phyloP scores from a whole-genome alignment of 2,329 filamentous ascomycete genomes.

The Cordyceps tenuipes region DNA sequence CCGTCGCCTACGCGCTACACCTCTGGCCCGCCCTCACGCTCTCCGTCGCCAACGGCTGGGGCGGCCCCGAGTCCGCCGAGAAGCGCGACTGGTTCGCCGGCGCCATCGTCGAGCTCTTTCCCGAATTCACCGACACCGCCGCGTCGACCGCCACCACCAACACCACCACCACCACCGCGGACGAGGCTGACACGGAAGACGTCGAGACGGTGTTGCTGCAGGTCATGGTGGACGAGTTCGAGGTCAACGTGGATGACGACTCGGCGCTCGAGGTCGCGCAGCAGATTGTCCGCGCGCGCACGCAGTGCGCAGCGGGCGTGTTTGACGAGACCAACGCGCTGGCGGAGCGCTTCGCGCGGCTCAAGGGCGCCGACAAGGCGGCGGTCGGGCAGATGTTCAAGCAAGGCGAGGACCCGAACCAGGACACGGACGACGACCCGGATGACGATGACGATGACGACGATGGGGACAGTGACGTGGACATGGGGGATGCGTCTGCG shows the following conservation, averaged over 20 bases:
- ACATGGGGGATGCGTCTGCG: slow-evolving; percentile 52
- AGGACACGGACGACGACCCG: slow-evolving; percentile 47
- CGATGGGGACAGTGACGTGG: slow-evolving; percentile 50
- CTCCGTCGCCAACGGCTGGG: slow-evolving; percentile 81
- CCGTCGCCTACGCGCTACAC: slow-evolving; percentile 75
- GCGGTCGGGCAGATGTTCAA: slow-evolving; percentile 45
- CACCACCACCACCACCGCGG: slow-evolving; percentile 18
- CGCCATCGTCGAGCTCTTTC: slow-evolving; percentile 73
- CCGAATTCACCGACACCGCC: slow-evolving; percentile 46
- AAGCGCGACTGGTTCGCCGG: slow-evolving; percentile 97
- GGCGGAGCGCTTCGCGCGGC: slow-evolving; percentile 53
- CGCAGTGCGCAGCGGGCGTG: slow-evolving; percentile 55
- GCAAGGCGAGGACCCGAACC: slow-evolving; percentile 45
- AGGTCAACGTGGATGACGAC: slow-evolving; percentile 85
- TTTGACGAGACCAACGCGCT: slow-evolving; percentile 58
- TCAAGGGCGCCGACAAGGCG: slow-evolving; percentile 29
- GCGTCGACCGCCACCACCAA: slow-evolving; percentile 14
- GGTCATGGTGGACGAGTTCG: slow-evolving; percentile 93
- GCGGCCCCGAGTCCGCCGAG: slow-evolving; percentile 70
- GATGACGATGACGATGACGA: slow-evolving; percentile 44
- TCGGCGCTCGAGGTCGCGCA: slow-evolving; percentile 66
- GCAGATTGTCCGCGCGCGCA: slow-evolving; percentile 60
- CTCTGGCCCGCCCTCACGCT: slow-evolving; percentile 83
- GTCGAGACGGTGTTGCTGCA: slow-evolving; percentile 79
- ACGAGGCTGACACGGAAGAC: slow-evolving; percentile 63